Percentiles rank a stretch among this genome's conserved stretches.
Conservation (phyloP, 23 red algal species). For the Gracilaria vermiculophylla region DNA sequence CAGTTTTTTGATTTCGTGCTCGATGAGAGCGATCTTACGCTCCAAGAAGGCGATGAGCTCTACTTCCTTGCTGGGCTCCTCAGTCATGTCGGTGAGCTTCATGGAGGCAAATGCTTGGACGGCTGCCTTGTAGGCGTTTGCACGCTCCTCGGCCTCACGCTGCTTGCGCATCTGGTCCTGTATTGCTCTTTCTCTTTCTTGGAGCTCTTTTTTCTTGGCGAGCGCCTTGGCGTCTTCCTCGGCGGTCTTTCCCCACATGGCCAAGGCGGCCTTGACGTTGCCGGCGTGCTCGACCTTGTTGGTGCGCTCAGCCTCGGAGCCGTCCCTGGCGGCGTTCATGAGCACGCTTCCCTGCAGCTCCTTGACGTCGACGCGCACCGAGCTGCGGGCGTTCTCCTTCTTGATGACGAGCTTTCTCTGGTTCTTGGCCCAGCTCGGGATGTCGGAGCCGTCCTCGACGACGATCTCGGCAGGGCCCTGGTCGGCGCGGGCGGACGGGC, state of each 20-base stretch:
- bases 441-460: conserved; percentile 41
- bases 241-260: conserved; percentile 70
- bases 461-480: conserved; percentile 20
- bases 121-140: neutral
- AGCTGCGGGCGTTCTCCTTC: conserved; percentile 67
- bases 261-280: conserved; percentile 51
- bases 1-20: conserved; percentile 45
- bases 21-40: conserved; percentile 62
- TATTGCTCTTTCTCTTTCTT: neutral
- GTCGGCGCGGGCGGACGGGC: neutral
- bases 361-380: conserved; percentile 37
- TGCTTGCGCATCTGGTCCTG: conserved; percentile 25
- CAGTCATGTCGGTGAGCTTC: neutral
- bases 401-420: conserved; percentile 56
- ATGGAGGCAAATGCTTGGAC: conserved; percentile 38
- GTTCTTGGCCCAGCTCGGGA: conserved; percentile 69
- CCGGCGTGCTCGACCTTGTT: conserved; percentile 32
- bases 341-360: conserved; percentile 46
- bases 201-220: conserved; percentile 42
- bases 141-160: conserved; percentile 40
- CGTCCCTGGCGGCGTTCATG: conserved; percentile 35
- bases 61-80: conserved; percentile 45
- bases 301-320: conserved; percentile 39
- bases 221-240: conserved; percentile 47
- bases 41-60: conserved; percentile 58